Evolutionary conservation across 257 asterid species (phyloP), one percentile per base, ranked within the genome.

Genomic region (Solanum tacnaense): DNA sequence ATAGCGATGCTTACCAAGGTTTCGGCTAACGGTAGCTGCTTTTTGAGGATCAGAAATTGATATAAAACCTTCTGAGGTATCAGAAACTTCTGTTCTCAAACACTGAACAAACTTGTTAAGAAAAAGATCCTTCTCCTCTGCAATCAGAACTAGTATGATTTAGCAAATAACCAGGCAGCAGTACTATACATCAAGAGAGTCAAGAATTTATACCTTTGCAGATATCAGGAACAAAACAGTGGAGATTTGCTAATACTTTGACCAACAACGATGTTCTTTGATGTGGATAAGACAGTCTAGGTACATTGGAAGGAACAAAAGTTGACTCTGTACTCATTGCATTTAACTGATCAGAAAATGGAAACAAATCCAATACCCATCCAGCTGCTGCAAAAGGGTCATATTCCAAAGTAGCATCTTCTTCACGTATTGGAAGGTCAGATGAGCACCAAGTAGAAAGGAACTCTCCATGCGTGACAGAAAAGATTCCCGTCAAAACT

Each of bases 71-170:
- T 86, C 93, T 32, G 92, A 83, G 27, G 73, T 84, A 87, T 91
- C 89, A 89, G 91, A 90, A 87, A 91, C 86, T 86, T 93, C 94
- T 90, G 90, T 94, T 92, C 87, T 94, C 89, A 96, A 85, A 93
- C 94, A 93, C 89, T 91, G 93, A 86, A 94, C 90, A 89, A 96
- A 96, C 92, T 92, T 95, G 90, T 90, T 91, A 92, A 97, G 98
- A 90, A 97, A 97, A 86, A 91, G 94, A 93, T 92, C 99, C 94
- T 97, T 97, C 92, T 97, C 99, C 92, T 97, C 99, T 97, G 98
- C 44, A 58, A 84, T 88, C 62, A 83, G 88, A 79, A 91, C 85
- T 36, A 90, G 81, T 31, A 52, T 91, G 76, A 52, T 88, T 84
- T 34, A 68, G 85, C 39, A 82, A 49, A 39, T 74, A 70, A 29